Evolutionary conservation across 495 filamentous ascomycete genomes (phyloP), one percentile per base, ranked within the genome.

Genomic region (Penicillium chermesinum): DNA sequence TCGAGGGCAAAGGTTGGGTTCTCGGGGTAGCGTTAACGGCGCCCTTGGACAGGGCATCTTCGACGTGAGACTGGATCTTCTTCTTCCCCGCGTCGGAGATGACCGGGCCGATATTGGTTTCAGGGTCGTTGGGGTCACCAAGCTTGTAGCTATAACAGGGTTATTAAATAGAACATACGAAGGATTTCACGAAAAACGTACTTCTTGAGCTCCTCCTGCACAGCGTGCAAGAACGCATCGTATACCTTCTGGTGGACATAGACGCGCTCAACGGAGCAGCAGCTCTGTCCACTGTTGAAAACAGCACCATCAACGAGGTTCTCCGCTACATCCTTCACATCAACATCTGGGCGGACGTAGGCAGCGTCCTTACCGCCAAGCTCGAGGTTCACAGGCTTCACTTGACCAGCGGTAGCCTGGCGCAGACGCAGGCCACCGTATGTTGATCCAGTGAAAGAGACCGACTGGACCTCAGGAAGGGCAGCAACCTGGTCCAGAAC

Each of bases 221-320:
- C 73, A 13, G 83, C 85, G 30, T 76, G 65, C 9, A 96, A 73
- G 55, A 97, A 94, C 6, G 80, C 63, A 50, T 94, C 88, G 59
- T 97, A 82, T 46, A 97, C 78, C 44, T 77, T 82, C 44, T 87
- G 87, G 52, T 91, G 84, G 2, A 96, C 93, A 54, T 97, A 97
- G 6, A 98, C 82, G 19, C 93, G 78, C 71, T 96, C 93, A 41
- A 97, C 78, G 5, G 86, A 83, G 67, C 93, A 97, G 73, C 93
- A 98, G 57, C 89, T 95, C 66, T 98, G 93, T 16, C 93, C 93
- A 22, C 88, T 94, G 69, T 96, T 98, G 75, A 96, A 98, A 33
- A 98, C 73, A 2, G 91, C 89, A 3, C 91, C 91, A 57, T 96
- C 91, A 15, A 96, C 89, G 47, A 96, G 86, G 67, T 96, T 87